Percentiles rank a stretch among this genome's conserved stretches.
Evolutionary conservation across 2,329 filamentous ascomycete species (phyloP).

Genomic region (Nigrospora osmanthi): DNA sequence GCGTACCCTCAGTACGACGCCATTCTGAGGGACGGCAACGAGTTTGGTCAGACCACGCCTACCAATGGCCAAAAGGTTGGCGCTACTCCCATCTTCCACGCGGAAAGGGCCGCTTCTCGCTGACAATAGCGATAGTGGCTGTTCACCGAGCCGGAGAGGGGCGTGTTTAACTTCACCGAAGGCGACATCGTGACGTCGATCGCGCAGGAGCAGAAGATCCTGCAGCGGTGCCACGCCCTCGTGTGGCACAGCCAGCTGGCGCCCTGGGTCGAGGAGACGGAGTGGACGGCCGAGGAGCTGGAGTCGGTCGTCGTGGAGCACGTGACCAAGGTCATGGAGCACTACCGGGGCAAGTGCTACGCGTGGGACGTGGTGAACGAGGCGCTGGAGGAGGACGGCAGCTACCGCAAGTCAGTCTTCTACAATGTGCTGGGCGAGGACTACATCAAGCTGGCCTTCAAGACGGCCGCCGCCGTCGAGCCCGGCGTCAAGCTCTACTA

Average conservation of each 20-base stretch:
- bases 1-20: slow-evolving; percentile 44
- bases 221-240: slow-evolving; percentile 51
- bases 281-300: slow-evolving; percentile 45
- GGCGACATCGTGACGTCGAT: slow-evolving; percentile 42
- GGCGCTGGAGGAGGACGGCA: slow-evolving; percentile 46
- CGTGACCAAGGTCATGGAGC: slow-evolving; percentile 35
- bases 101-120: background rate
- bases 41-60: slow-evolving; percentile 56
- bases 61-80: slow-evolving; percentile 46
- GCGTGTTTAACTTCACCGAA: slow-evolving; percentile 52
- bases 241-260: slow-evolving; percentile 40
- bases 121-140: slow-evolving; percentile 34
- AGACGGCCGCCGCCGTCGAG: slow-evolving; percentile 36
- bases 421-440: slow-evolving; percentile 40
- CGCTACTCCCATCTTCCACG: background rate
- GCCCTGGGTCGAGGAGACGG: slow-evolving; percentile 35
- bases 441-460: slow-evolving; percentile 46
- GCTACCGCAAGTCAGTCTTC: slow-evolving; percentile 38
- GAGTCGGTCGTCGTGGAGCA: slow-evolving; percentile 42
- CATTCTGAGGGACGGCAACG: slow-evolving; percentile 42
- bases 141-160: slow-evolving; percentile 48
- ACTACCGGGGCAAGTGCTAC: slow-evolving; percentile 42
- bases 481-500: slow-evolving; percentile 47
- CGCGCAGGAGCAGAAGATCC: slow-evolving; percentile 30
- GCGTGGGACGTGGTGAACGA: slow-evolving; percentile 54